Base-by-base conservation (phyloP, 257 asterid genomes). In the Nyctanthes arbortristis region DNA sequence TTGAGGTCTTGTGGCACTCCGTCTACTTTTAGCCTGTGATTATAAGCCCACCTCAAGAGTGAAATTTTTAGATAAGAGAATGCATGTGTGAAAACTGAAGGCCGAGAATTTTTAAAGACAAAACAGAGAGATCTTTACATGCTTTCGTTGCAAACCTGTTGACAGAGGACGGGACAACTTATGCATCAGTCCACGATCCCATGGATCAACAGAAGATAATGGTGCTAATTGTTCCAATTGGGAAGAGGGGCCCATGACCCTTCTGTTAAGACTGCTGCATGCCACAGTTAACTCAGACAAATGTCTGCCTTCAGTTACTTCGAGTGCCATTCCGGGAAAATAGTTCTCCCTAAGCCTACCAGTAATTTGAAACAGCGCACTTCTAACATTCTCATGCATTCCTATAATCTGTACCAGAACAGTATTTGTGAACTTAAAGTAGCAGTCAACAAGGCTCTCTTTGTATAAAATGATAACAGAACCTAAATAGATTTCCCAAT, bases 311-410 rank as follows among this genome's bases (percentile, higher is more conserved):
- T 54, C 73, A 58, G 76, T 69, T 80, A 69, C 85, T 65, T 62
- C 75, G 63, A 73, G 60, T 39, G 61, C 70, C 56, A 30, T 40
- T 47, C 72, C 63, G 24, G 80, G 71, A 69, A 87, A 87, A 67
- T 79, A 66, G 28, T 45, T 64, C 40, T 79, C 77, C 77, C 84
- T 76, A 62, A 87, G 81, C 74, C 77, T 84, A 65, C 89, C 87
- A 71, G 89, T 81, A 81, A 87, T 61, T 81, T 79, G 89, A 75
- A 77, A 73, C 27, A 87, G 79, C 59, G 93, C 83, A 11, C 64
- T 73, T 81, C 81, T 84, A 54, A 87, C 93, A 55, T 69, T 81
- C 28, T 79, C 87, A 68, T 70, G 79, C 37, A 77, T 75, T 34
- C 93, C 89, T 30, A 72, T 59, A 62, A 87, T 79, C 91, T 84